Conservation (phyloP, 2,329 filamentous ascomycete species). For the Eutypa lata region DNA sequence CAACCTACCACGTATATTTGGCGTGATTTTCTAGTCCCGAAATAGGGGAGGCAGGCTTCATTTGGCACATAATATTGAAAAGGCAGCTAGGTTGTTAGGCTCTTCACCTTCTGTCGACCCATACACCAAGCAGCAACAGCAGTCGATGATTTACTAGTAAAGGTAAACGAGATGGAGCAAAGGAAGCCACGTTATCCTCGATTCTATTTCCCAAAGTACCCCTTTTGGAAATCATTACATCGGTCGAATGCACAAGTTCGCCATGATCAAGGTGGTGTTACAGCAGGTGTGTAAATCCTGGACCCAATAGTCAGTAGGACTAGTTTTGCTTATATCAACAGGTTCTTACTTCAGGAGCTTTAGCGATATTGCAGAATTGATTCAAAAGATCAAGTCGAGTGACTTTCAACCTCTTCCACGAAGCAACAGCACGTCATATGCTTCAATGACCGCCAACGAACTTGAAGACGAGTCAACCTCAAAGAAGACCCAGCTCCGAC, state of each 20-base stretch:
- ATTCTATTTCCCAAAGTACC: constrained; percentile 51
- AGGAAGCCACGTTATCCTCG: constrained; percentile 34
- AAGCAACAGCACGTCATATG: constrained; percentile 31
- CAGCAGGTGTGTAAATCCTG: constrained; percentile 40
- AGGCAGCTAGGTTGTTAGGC: constrained; percentile 36
- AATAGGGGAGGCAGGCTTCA: not conserved
- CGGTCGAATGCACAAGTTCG: constrained; percentile 55
- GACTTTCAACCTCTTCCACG: constrained; percentile 32
- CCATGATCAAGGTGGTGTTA: constrained; percentile 57
- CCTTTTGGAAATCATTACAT: constrained; percentile 49
- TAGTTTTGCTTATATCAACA: constrained; percentile 9
- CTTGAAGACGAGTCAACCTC: constrained; percentile 30
- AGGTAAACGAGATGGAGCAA: constrained; percentile 46
- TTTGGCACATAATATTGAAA: not conserved
- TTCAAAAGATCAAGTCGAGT: constrained; percentile 39
- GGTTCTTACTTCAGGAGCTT: constrained; percentile 43
- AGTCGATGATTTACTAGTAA: constrained; percentile 43
- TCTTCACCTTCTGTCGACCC: constrained; percentile 54
- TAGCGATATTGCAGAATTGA: constrained; percentile 38
- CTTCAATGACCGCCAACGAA: constrained; percentile 36
- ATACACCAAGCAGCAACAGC: constrained; percentile 49
- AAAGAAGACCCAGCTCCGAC: constrained; percentile 38
- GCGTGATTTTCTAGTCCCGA: too few relatives aligned
- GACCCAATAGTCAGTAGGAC: not conserved
- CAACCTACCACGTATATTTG: too few relatives aligned